Evolutionary conservation across 2,329 filamentous ascomycete species (phyloP), one percentile per base, ranked within the genome.

Genomic region (Fusarium nisikadoi): DNA sequence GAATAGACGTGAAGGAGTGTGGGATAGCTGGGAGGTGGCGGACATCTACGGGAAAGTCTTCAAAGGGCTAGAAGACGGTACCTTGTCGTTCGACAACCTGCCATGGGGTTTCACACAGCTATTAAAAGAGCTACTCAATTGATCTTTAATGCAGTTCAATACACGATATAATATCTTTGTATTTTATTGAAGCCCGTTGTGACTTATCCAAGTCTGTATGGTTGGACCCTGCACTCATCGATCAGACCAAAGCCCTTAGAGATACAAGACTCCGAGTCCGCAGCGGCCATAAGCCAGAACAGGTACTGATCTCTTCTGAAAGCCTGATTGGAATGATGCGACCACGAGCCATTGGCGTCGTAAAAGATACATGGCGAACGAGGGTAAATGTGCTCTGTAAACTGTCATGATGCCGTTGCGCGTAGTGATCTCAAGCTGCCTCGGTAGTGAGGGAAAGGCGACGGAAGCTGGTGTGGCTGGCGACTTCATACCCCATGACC

Each of bases 1-100:
- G 6, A 47, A 64, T 14, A 43, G 73, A 16, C 52, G 75, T 16
- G 75, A 76, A 29, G 73, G 75, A 0, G 60, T 76, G 2, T 77
- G 75, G 73, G 75, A 77, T 35, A 77, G 73, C 39, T 62, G 65
- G 46, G 75, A 76, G 9, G 60, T 76, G 23, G 70, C 65, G 1
- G 57, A 62, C 29, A 60, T 74, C 27, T 19, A 70, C 7, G 71
- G 72, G 27, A 56, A 74, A 42, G 49, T 68, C 55, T 42, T 73
- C 8, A 58, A 45, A 19, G 61, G 71, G 19, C 8, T 58, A 14
- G 55, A 58, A 7, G 10, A 38, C 2, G 19, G 36, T 27, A 52
- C 16, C 8, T 17, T 58, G 3, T 38, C 43, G 1, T 39, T 53
- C 14, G 55, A 58, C 6, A 17, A 19, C 6, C 35, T 58, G 6